Conservation (phyloP, 306 rosid genomes). For the Chamaecrista fasciculata region DNA sequence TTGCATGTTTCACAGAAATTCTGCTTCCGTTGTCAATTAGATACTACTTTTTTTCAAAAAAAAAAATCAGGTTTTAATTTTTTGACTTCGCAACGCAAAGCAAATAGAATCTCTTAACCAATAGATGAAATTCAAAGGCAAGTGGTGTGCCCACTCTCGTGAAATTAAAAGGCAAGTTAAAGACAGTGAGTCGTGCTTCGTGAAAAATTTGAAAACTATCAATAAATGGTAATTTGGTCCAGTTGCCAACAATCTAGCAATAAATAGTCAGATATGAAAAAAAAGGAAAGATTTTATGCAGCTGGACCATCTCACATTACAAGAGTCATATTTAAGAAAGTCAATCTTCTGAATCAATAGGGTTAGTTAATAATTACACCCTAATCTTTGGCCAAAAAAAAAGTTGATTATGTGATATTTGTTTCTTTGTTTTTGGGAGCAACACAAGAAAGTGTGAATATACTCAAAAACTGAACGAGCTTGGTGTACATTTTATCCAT, state of each 20-base stretch:
- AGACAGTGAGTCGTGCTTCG: not conserved
- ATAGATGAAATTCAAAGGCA: not conserved
- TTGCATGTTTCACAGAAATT: not conserved
- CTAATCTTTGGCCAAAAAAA: too few relatives aligned
- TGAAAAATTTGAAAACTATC: constrained; percentile 1
- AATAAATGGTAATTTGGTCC: not conserved
- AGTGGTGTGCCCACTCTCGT: constrained; percentile 4
- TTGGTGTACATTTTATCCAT: not conserved
- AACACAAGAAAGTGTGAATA: not conserved
- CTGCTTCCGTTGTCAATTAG: not conserved
- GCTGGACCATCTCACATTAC: not conserved
- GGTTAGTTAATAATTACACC: too few relatives aligned
- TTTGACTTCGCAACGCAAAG: not conserved
- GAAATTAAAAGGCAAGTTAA: not conserved
- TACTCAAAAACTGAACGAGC: constrained; percentile 13
- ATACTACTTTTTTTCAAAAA: too few relatives aligned
- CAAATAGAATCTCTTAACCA: not conserved
- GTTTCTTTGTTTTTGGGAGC: not conserved
- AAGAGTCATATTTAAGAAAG: not conserved
- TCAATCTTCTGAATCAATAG: not conserved
- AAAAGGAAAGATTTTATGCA: not conserved
- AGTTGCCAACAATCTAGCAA: constrained; percentile 4
- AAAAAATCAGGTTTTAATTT: not conserved
- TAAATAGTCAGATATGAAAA: not conserved
- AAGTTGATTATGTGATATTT: too few relatives aligned